Percentiles rank a stretch among this genome's conserved stretches.
phyloP scores from a whole-genome alignment of 495 filamentous ascomycete species.

The Neohortaea acidophila region DNA sequence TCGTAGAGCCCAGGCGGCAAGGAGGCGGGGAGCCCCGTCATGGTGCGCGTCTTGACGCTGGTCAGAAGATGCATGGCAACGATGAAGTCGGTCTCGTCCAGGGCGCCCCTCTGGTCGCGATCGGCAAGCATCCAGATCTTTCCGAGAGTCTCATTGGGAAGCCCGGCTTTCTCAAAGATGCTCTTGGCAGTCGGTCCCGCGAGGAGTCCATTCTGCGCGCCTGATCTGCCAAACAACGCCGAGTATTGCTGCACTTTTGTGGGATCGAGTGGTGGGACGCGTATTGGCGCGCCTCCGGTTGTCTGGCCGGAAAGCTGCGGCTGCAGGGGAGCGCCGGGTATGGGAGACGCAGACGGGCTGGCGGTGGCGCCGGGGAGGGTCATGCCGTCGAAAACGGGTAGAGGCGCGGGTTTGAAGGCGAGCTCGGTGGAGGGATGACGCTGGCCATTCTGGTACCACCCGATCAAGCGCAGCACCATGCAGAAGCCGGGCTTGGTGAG shows the following conservation, averaged over 20 bases:
- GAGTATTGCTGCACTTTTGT: slow-evolving; percentile 83
- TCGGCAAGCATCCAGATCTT: slow-evolving; percentile 92
- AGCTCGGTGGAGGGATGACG: slow-evolving; percentile 66
- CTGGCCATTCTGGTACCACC: slow-evolving; percentile 71
- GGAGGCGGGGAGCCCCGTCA: slow-evolving; percentile 64
- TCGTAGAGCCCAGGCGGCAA: slow-evolving; percentile 82
- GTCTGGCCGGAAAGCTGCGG: slow-evolving; percentile 34
- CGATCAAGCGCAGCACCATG: slow-evolving; percentile 81
- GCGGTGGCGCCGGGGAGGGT: slow-evolving; percentile 33
- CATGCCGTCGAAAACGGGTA: slow-evolving; percentile 81
- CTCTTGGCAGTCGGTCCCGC: slow-evolving; percentile 63
- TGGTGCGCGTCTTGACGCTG: slow-evolving; percentile 67
- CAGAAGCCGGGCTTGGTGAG: slow-evolving; percentile 84
- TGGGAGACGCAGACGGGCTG: slow-evolving; percentile 28
- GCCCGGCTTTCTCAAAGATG: slow-evolving; percentile 82
- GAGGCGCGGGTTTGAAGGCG: slow-evolving; percentile 48
- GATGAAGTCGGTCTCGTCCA: slow-evolving; percentile 86
- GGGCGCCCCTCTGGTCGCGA: slow-evolving; percentile 73
- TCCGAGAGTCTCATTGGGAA: slow-evolving; percentile 80
- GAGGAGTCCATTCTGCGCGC: slow-evolving; percentile 62
- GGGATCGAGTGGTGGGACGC: slow-evolving; percentile 77
- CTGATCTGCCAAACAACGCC: slow-evolving; percentile 73
- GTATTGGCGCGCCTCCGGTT: slow-evolving; percentile 52
- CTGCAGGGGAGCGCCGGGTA: slow-evolving; percentile 29
- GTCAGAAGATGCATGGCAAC: slow-evolving; percentile 96